Conservation (phyloP, 1,284 basidiomycete species). For the Rhodotorula sp. region DNA sequence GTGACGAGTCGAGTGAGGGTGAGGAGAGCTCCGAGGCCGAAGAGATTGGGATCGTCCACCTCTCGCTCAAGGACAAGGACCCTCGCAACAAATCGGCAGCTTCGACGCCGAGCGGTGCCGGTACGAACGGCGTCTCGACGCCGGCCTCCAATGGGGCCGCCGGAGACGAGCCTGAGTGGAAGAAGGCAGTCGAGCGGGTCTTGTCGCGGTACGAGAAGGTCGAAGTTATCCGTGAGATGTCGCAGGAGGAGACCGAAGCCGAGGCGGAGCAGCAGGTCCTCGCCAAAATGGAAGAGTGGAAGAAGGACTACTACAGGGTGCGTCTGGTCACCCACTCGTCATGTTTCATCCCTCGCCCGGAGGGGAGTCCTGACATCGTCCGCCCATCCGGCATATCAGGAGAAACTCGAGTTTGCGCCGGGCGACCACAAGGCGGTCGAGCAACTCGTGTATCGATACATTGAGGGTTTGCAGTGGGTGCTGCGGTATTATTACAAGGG, state of each 20-base stretch:
- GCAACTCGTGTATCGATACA: constrained; percentile 72
- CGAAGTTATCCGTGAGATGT: constrained; percentile 62
- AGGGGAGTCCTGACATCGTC: too few relatives aligned
- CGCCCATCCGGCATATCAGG: constrained; percentile 39
- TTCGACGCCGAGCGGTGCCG: neutral
- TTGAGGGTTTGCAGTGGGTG: constrained; percentile 97
- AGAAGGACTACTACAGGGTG: constrained; percentile 83
- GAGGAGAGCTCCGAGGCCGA: constrained; percentile 44
- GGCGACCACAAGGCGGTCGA: constrained; percentile 61
- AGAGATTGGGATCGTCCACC: constrained; percentile 43
- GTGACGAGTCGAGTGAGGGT: constrained; percentile 35
- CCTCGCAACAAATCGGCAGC: too few relatives aligned
- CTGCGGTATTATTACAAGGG: constrained; percentile 98
- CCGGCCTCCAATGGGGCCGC: neutral
- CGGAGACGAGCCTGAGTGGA: constrained; percentile 56
- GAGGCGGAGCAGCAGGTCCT: constrained; percentile 69
- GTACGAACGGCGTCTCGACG: constrained; percentile 34
- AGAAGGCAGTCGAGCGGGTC: constrained; percentile 73
- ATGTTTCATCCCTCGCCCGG: too few relatives aligned
- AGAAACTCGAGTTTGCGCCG: constrained; percentile 77
- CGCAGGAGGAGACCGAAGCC: constrained; percentile 70
- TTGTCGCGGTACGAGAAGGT: constrained; percentile 84
- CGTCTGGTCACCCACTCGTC: constrained; percentile 36
- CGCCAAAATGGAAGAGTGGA: constrained; percentile 90
- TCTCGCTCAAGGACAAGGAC: constrained; percentile 47